Evolutionary conservation across 108 stramenopile species (phyloP), one percentile per base, ranked within the genome.

Genomic region (Conticribra guillardii): DNA sequence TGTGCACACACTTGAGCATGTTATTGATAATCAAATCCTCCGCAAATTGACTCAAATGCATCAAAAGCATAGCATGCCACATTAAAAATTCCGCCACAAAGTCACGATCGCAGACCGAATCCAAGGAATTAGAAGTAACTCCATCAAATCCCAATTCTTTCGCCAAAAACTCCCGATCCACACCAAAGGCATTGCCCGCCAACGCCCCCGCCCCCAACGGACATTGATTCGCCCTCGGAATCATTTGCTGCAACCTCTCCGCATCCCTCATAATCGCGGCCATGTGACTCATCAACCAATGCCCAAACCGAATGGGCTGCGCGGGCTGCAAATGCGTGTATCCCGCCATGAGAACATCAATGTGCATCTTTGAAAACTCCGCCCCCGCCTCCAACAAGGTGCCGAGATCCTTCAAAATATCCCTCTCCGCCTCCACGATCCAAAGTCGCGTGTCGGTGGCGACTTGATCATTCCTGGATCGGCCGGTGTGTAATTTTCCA

Each of bases 321-420:
- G 98, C 99, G 0, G 98, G 98, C 85, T 99, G 99, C 30, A 99
- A 87, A 77, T 99, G 99, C 17, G 99, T 99, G 89, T 97, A 99
- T 57, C 99, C 99, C 5, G 99, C 96, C 96, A 97, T 97, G 70
- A 99, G 91, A 22, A 97, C 67, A 66, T 96, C 96, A 27, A 98
- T 87, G 56, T 97, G 80, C 58, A 94, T 74, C 58, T 84, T 74
- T 24, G 98, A 94, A 46, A 91, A 81, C 44, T 85, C 77, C 21
- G 88, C 76, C 26, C 86, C 84, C 17, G 83, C 96, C 24, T 68
- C 67, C 31, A 99, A 61, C 56, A 98, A 77, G 9, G 80, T 82
- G 8, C 79, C 76, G 56, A 96, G 68, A 64, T 91, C 87, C 67
- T 86, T 85, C 29, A 94, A 63, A 55, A 96, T 91, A 47, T 87